These are phyloP conservation scores for Baorangia bicolor DNA, from an alignment of 768 basidiomycete species.

Conservation along the genomic window DNA sequence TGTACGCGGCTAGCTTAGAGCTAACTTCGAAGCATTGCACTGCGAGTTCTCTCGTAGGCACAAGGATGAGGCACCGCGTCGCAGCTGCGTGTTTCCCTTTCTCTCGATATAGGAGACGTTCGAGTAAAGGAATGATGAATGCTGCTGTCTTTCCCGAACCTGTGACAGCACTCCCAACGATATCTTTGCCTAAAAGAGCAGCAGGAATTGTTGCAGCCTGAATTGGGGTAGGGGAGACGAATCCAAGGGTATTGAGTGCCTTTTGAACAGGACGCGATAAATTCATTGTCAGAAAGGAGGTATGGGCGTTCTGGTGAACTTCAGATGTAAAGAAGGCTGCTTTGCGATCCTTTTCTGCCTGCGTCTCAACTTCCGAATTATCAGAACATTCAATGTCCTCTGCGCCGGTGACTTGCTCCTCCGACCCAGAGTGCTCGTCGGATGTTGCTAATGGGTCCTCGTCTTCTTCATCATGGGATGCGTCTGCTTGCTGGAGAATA, in stretches of 20 bases:
- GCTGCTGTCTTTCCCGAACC: slow-evolving; percentile 99
- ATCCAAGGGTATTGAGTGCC: slow-evolving; percentile 79
- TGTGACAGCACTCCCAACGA: slow-evolving; percentile 94
- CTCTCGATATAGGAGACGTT: slow-evolving; percentile 90
- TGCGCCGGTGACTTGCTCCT: slow-evolving; percentile 27
- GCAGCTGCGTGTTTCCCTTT: slow-evolving; percentile 83
- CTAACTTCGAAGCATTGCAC: slow-evolving; percentile 96
- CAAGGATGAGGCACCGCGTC: slow-evolving; percentile 87
- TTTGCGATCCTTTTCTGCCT: slow-evolving; percentile 67
- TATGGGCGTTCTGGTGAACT: slow-evolving; percentile 49
- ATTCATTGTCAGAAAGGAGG: slow-evolving; percentile 91
- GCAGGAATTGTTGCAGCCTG: slow-evolving; percentile 93
- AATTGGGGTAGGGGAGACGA: slow-evolving; percentile 89
- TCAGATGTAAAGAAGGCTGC: slow-evolving; percentile 83
- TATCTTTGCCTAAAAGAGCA: slow-evolving; percentile 90
- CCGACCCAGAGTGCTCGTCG: slow-evolving; percentile 31
- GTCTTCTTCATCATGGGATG: slow-evolving; percentile 30
- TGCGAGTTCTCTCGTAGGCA: slow-evolving; percentile 93
- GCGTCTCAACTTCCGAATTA: slow-evolving; percentile 60
- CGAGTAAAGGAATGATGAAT: slow-evolving; percentile 91
- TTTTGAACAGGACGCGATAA: slow-evolving; percentile 93
- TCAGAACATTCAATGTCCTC: slow-evolving; percentile 52
- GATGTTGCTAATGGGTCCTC: slow-evolving; percentile 36
- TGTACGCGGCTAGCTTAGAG: slow-evolving; percentile 77
- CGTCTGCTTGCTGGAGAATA: slow-evolving; percentile 26